Evolutionary conservation across 2,329 filamentous ascomycete species (phyloP).

Genomic region (Cercospora citrullina): DNA sequence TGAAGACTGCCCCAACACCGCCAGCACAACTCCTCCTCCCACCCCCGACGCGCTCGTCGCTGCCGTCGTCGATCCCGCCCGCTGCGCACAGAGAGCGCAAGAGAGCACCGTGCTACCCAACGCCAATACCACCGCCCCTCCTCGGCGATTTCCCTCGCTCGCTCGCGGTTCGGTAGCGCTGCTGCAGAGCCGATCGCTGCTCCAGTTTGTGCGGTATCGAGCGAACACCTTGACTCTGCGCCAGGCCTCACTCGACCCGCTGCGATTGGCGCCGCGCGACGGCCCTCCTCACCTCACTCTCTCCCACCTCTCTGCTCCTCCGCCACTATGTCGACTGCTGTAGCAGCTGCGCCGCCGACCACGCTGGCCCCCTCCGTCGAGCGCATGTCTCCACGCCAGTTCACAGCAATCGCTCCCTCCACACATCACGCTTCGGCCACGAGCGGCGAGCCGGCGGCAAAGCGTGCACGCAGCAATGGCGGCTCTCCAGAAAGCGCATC

Average conservation of each 20-base stretch:
- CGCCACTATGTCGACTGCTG: conserved; percentile 49
- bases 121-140: not conserved
- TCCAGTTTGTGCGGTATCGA: conserved; percentile 7
- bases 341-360: conserved; percentile 45
- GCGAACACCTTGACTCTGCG: not conserved
- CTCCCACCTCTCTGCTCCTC: conserved; percentile 3
- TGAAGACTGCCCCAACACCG: not conserved
- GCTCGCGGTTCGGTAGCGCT: conserved; percentile 5
- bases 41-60: not conserved
- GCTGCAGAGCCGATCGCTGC: conserved; percentile 21
- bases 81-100: not conserved
- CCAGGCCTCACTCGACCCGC: conserved; percentile 7
- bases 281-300: conserved; percentile 13
- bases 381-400: conserved; percentile 44
- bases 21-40: not conserved
- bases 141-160: conserved; percentile 8
- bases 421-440: conserved; percentile 29
- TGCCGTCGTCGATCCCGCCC: not conserved
- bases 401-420: conserved; percentile 45
- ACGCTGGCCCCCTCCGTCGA: conserved; percentile 40
- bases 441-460: conserved; percentile 33
- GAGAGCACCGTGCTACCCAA: not conserved
- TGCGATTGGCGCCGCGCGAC: not conserved
- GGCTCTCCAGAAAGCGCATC: conserved; percentile 31
- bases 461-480: conserved; percentile 39